These are phyloP conservation scores for Aspergillus nidulans DNA, from an alignment of 495 filamentous ascomycete genomes.

Conservation along the genomic window DNA sequence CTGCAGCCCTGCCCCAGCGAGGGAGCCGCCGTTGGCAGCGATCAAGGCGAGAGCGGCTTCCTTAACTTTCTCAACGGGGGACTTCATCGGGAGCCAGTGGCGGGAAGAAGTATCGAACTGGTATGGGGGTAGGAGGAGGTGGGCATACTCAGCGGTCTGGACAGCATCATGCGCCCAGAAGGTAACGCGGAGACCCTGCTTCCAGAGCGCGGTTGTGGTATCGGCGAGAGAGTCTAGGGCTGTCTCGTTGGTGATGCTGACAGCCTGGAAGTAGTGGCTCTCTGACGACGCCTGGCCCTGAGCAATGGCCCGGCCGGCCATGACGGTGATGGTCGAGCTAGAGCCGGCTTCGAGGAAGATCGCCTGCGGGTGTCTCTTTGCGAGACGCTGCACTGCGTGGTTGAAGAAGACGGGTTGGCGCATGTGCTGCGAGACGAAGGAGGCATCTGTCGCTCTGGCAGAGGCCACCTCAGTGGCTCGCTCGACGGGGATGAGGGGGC, in stretches of 20 bases:
- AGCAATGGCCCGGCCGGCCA: slow-evolving; percentile 33
- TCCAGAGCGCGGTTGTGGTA: slow-evolving; percentile 45
- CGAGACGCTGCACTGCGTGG: slow-evolving; percentile 41
- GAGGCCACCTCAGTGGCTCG: slow-evolving; percentile 17
- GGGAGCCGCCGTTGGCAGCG: not conserved
- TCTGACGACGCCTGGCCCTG: not conserved
- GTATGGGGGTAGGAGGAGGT: slow-evolving; percentile 45
- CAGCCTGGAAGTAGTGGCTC: slow-evolving; percentile 30
- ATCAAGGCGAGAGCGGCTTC: not conserved
- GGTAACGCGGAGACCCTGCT: slow-evolving; percentile 39
- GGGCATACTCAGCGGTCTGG: slow-evolving; percentile 31
- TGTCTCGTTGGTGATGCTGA: slow-evolving; percentile 28
- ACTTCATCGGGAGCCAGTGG: slow-evolving; percentile 31
- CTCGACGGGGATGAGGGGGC: slow-evolving; percentile 29
- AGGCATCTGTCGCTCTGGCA: not conserved
- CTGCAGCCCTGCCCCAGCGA: no score
- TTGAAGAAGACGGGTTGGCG: slow-evolving; percentile 47
- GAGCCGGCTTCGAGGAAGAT: slow-evolving; percentile 52
- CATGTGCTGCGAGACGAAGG: slow-evolving; percentile 38
- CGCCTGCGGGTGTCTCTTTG: slow-evolving; percentile 23
- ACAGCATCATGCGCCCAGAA: slow-evolving; percentile 33
- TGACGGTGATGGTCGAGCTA: slow-evolving; percentile 39
- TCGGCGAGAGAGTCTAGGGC: slow-evolving; percentile 30
- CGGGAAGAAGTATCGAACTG: slow-evolving; percentile 42
- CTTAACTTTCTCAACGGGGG: not conserved